Percentiles rank a stretch among this genome's conserved stretches.
phyloP scores from a whole-genome alignment of 495 filamentous ascomycete species.

The Penicillium bialowiezense region DNA sequence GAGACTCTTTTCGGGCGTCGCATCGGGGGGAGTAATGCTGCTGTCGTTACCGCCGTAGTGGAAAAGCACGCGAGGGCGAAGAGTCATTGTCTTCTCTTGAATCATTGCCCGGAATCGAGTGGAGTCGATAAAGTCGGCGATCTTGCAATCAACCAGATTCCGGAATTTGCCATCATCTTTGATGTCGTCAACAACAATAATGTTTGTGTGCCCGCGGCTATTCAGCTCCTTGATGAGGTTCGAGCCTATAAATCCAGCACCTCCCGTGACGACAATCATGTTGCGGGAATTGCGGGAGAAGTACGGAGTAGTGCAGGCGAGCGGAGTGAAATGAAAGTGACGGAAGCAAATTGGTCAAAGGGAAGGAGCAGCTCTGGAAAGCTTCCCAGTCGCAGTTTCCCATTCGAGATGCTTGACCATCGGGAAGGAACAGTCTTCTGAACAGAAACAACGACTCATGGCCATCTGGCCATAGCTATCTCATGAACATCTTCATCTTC shows the following conservation, averaged over 20 bases:
- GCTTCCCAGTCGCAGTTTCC: too few relatives aligned
- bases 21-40: not conserved
- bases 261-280: conserved; percentile 3
- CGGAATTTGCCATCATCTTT: conserved; percentile 2
- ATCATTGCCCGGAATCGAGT: not conserved
- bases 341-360: too few relatives aligned
- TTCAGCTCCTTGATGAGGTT: conserved; percentile 5
- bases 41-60: conserved; percentile 3
- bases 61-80: not conserved
- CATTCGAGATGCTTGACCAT: too few relatives aligned
- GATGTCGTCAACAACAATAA: conserved; percentile 1
- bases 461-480: too few relatives aligned
- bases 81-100: not conserved
- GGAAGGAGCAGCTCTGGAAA: too few relatives aligned
- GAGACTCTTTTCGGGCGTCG: not conserved
- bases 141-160: not conserved
- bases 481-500: too few relatives aligned
- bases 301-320: not conserved
- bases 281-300: not conserved
- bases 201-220: not conserved
- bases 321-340: too few relatives aligned
- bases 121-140: not conserved
- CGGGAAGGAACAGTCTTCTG: too few relatives aligned
- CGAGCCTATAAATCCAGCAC: not conserved
- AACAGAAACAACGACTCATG: too few relatives aligned